phyloP scores from a whole-genome alignment of 2,329 filamentous ascomycete genomes.

The Alternaria triticina region DNA sequence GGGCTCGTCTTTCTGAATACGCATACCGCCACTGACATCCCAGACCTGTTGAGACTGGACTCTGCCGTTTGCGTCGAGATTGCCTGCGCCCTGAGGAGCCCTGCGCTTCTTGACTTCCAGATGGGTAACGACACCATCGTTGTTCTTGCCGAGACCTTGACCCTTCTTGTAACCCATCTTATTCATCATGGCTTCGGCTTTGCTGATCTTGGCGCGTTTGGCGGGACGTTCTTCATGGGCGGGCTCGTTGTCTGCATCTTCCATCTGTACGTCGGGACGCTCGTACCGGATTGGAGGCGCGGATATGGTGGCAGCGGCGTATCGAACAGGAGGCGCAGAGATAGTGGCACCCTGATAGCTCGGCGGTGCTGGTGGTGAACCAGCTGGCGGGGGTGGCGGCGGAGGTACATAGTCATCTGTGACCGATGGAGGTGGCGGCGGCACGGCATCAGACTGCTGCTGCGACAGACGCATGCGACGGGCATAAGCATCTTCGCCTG shows the following conservation, averaged over 20 bases:
- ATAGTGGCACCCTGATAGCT: slow-evolving; percentile 62
- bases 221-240: slow-evolving; percentile 50
- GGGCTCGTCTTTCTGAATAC: slow-evolving; percentile 43
- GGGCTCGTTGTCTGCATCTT: slow-evolving; percentile 17
- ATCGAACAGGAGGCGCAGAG: slow-evolving; percentile 78
- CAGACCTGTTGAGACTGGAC: slow-evolving; percentile 53
- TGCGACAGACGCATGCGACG: slow-evolving; percentile 29
- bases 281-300: slow-evolving; percentile 79
- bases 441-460: slow-evolving; percentile 12
- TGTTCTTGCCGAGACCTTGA: slow-evolving; percentile 81
- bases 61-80: slow-evolving; percentile 58
- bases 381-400: slow-evolving; percentile 19
- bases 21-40: slow-evolving; percentile 80
- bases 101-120: slow-evolving; percentile 66
- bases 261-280: slow-evolving; percentile 20
- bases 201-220: slow-evolving; percentile 42
- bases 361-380: slow-evolving; percentile 55
- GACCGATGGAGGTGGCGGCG: slow-evolving; percentile 21
- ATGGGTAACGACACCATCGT: slow-evolving; percentile 83
- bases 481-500: slow-evolving; percentile 27
- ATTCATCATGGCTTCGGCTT: slow-evolving; percentile 81
- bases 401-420: slow-evolving; percentile 18
- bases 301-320: slow-evolving; percentile 72
- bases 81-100: slow-evolving; percentile 21
- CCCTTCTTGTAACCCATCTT: slow-evolving; percentile 96